Conservation (phyloP, 192 early-diverging fungal species). For the Podila clonocystis region DNA sequence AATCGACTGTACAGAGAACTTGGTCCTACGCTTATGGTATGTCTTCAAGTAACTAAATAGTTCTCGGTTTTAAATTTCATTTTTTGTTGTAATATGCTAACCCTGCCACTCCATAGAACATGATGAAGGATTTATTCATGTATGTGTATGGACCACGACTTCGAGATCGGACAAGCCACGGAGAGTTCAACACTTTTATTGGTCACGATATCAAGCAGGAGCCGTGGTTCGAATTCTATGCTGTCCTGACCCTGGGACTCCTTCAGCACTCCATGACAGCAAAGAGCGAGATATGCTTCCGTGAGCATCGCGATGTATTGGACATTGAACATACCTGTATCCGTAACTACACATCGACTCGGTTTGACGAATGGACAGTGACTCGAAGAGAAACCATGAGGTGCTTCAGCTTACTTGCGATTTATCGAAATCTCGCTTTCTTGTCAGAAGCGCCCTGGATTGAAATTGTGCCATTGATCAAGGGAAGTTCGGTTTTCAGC, state of each 20-base stretch:
- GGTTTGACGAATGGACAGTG: constrained; percentile 26
- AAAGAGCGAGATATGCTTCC: too few species aligned
- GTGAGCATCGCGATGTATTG: too few species aligned
- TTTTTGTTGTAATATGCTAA: neutral
- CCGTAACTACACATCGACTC: neutral
- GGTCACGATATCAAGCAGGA: constrained; percentile 9
- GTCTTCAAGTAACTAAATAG: neutral
- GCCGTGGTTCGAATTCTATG: constrained; percentile 34
- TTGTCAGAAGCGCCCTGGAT: neutral
- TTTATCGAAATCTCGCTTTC: neutral
- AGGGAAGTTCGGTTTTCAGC: too few species aligned
- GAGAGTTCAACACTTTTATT: constrained; percentile 26
- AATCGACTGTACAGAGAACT: constrained; percentile 14
- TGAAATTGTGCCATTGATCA: neutral
- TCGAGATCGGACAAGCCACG: constrained; percentile 42
- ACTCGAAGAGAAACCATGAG: constrained; percentile 8
- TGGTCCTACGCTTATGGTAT: constrained; percentile 16
- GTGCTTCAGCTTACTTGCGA: neutral
- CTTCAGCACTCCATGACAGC: constrained; percentile 3
- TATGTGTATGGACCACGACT: constrained; percentile 17
- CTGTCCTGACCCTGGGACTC: constrained; percentile 8
- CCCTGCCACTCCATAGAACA: constrained; percentile 12
- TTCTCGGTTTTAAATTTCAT: neutral
- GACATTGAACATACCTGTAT: neutral
- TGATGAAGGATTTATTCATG: constrained; percentile 30